Percentiles rank a stretch among this genome's conserved stretches.
Evolutionary conservation across 768 basidiomycete genomes (phyloP).

Genomic region (Podaxis pistillaris): DNA sequence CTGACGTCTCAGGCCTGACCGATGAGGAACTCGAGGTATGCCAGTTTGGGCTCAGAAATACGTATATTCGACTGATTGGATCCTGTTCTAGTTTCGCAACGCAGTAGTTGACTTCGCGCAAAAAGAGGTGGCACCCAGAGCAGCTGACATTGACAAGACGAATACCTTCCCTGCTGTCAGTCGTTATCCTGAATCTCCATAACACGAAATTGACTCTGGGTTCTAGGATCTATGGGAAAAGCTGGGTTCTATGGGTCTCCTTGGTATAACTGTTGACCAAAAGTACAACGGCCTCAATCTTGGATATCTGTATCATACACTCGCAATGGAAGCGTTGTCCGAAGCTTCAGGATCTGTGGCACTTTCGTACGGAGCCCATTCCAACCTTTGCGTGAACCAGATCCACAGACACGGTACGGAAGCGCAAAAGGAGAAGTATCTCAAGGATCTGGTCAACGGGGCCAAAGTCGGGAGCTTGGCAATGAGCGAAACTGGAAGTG

Average conservation of each 20-base stretch:
- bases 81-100: constrained; percentile 65
- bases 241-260: constrained; percentile 88
- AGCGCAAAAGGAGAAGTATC: constrained; percentile 80
- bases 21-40: constrained; percentile 79
- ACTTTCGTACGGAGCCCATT: constrained; percentile 90
- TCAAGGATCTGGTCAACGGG: constrained; percentile 78
- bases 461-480: constrained; percentile 86
- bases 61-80: constrained; percentile 7
- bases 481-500: constrained; percentile 91
- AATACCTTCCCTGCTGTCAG: constrained; percentile 79
- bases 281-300: constrained; percentile 80
- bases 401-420: constrained; percentile 84
- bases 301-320: constrained; percentile 84
- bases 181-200: constrained; percentile 5
- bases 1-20: constrained; percentile 71
- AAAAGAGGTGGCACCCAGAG: constrained; percentile 82
- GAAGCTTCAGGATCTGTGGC: constrained; percentile 89
- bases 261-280: constrained; percentile 81
- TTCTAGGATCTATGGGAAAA: constrained; percentile 82
- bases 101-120: constrained; percentile 78
- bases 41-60: constrained; percentile 7
- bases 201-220: constrained; percentile 10
- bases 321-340: constrained; percentile 95
- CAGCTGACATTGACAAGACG: constrained; percentile 80
- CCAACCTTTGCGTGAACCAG: constrained; percentile 86